Evolutionary conservation across 1,284 basidiomycete genomes (phyloP).

Genomic region (Ceratobasidium sp.): DNA sequence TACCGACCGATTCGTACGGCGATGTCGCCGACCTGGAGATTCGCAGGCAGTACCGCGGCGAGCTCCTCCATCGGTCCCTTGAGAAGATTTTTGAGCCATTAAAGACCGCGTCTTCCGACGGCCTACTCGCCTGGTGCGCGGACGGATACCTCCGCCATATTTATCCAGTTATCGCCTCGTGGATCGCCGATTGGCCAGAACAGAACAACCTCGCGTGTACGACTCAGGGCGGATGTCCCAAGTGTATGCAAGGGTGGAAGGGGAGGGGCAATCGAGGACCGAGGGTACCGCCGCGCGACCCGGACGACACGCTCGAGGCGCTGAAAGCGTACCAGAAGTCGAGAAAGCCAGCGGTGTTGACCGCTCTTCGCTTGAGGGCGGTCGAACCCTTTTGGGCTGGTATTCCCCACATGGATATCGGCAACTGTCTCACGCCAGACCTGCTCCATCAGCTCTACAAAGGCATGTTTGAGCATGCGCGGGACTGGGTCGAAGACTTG

Average conservation of each 20-base stretch:
- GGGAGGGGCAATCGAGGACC: no score
- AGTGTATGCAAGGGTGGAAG: neutral
- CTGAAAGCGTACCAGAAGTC: no score
- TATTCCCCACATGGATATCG: no score
- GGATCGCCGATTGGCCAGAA: constrained; percentile 22
- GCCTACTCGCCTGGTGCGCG: constrained; percentile 2
- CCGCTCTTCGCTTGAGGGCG: no score
- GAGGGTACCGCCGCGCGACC: no score
- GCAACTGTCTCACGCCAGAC: no score
- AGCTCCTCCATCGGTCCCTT: constrained; percentile 47
- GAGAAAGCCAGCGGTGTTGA: no score
- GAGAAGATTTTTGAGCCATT: constrained; percentile 27
- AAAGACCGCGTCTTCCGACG: neutral
- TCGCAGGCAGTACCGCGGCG: neutral
- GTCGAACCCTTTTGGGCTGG: no score
- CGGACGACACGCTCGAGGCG: no score
- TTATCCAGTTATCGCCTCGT: constrained; percentile 37
- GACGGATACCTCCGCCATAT: constrained; percentile 30
- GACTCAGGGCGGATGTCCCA: neutral
- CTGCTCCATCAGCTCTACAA: no score
- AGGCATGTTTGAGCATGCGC: no score
- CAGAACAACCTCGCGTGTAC: constrained; percentile 20
- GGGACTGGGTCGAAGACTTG: no score
- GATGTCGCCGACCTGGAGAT: neutral
- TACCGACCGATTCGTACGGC: constrained; percentile 14